Evolutionary conservation across 306 rosid species (phyloP), one percentile per base, ranked within the genome.

Genomic region (Arachis stenosperma): DNA sequence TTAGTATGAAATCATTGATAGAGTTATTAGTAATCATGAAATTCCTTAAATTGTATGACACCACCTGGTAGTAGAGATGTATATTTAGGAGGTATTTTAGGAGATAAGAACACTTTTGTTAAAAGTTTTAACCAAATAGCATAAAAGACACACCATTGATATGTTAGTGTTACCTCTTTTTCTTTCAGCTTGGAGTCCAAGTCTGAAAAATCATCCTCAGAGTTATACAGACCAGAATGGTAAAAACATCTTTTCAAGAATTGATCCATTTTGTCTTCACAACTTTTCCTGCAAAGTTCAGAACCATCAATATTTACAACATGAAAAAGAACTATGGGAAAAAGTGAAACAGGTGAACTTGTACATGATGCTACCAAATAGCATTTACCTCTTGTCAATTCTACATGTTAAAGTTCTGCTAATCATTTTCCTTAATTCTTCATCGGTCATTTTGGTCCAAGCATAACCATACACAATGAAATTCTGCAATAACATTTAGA

Each of bases 401-500:
- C 97, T 88, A 94, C 98, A 91, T 61, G 97, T 91, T 79, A 93
- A 78, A 40, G 98, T 93, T 78, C 33, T 42, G 86, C 98, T 89
- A 48, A 93, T 86, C 86, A 84, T 84, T 82, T 84, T 91, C 84
- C 96, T 84, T 67, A 94, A 85, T 65, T 91, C 95, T 55, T 88
- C 97, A 70, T 82, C 76, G 3, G 91, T 85, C 98, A 94, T 85
- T 81, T 84, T 86, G 8, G 89, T 88, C 66, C 96, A 90, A 81
- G 96, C 94, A 83, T 81, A 91, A 40, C 98, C 98, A 62, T 82
- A 89, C 81, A 94, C 92, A 7, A 78, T 9, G 58, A 94, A 91
- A 62, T 91, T 85, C 98, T 91, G 88, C 86, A 84, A 12, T 75
- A 70, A 70, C n/a, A n/a, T n/a, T n/a, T n/a, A n/a, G n/a, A n/a